Conservation (phyloP, 2,329 filamentous ascomycete genomes). For the Thielaviopsis populi region DNA sequence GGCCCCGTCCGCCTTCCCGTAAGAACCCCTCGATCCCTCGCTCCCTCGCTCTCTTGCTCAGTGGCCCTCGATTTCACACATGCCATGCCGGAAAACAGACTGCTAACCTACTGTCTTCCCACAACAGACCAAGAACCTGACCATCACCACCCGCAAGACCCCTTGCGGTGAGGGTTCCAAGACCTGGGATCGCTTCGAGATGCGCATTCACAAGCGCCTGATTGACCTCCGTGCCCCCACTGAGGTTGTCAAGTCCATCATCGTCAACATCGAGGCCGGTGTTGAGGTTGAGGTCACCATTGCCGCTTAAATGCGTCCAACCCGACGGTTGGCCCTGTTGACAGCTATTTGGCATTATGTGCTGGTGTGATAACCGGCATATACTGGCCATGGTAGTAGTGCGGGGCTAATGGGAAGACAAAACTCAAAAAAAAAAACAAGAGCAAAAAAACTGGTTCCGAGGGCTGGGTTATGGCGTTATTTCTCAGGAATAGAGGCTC, state of each 20-base stretch:
- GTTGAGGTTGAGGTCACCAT: conserved; percentile 91
- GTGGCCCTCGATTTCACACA: neutral
- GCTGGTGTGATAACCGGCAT: neutral
- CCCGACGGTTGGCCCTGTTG: neutral
- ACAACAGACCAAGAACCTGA: conserved; percentile 70
- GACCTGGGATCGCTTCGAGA: conserved; percentile 98
- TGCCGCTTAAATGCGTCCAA: conserved; percentile 46
- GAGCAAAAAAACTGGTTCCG: conserved; percentile 9
- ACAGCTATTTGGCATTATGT: neutral
- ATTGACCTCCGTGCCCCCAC: conserved; percentile 97
- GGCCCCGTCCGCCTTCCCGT: conserved; percentile 71
- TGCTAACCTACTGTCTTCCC: conserved; percentile 29
- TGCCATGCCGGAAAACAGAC: neutral
- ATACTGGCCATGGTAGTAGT: neutral
- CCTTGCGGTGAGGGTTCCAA: conserved; percentile 99
- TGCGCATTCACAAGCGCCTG: conserved; percentile 98
- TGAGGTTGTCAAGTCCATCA: conserved; percentile 94
- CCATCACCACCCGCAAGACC: conserved; percentile 97
- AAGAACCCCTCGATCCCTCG: neutral
- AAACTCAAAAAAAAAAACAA: conserved; percentile 11
- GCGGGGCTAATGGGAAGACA: conserved; percentile 8
- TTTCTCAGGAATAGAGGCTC: conserved; percentile 10
- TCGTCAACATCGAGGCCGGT: conserved; percentile 89
- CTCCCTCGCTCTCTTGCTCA: too few relatives aligned
- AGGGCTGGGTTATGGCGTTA: conserved; percentile 13